These are phyloP conservation scores for Dunaliella sp. DNA, from an alignment of 139 green algal genomes.

Conservation along the genomic window DNA sequence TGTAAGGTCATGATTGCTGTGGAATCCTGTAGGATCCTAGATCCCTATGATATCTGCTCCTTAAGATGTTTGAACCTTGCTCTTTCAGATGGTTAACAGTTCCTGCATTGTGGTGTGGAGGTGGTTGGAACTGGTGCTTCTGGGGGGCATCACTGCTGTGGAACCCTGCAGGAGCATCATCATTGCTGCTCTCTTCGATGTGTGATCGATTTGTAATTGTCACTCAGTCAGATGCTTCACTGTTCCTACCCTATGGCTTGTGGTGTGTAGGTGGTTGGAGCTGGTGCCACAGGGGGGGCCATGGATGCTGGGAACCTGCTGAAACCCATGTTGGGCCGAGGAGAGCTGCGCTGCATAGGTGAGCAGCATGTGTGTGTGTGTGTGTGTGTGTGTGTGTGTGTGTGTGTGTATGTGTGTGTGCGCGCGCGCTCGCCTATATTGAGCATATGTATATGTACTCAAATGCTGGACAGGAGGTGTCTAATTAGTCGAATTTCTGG, in stretches of 20 bases:
- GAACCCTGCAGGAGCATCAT: not conserved
- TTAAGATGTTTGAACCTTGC: not conserved
- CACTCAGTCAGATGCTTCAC: not conserved
- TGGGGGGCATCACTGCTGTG: too few species aligned
- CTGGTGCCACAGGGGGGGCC: constrained; percentile 60
- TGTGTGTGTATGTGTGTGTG: too few species aligned
- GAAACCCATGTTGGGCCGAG: constrained; percentile 93
- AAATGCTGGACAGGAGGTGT: too few species aligned
- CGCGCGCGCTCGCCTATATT: too few species aligned
- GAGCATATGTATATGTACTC: too few species aligned
- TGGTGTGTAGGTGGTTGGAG: constrained; percentile 53
- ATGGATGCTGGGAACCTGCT: constrained; percentile 98
- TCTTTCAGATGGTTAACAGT: not conserved
- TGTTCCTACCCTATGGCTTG: not conserved
- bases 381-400: too few species aligned
- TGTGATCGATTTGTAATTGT: not conserved
- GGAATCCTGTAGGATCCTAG: not conserved
- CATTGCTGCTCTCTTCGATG: not conserved
- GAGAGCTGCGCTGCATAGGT: constrained; percentile 97
- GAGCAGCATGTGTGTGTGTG: constrained; percentile 80
- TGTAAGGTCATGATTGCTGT: too few species aligned
- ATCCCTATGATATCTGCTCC: not conserved
- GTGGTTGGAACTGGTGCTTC: constrained; percentile 59
- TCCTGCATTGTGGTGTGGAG: not conserved
- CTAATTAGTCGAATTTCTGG: too few species aligned